A percentile compares a stretch with the other conserved stretches of the same genome.
These are phyloP conservation scores for Diaporthe destruens DNA, from an alignment of 2,329 filamentous ascomycete genomes.

Conservation along the genomic window DNA sequence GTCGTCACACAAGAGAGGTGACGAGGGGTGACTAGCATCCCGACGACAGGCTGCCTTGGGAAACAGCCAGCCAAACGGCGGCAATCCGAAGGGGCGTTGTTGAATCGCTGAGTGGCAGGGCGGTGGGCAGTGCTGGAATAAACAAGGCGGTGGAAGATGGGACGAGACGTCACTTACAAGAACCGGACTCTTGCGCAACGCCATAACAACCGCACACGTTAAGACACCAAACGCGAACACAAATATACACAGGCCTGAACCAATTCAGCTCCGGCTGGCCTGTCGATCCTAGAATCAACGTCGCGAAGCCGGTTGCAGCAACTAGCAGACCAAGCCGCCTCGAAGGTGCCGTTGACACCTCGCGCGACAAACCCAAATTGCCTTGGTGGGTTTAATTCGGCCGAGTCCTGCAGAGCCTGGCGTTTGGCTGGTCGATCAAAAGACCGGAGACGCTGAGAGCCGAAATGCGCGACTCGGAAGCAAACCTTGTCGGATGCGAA, in stretches of 20 bases:
- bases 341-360: background rate
- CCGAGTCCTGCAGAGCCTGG: background rate
- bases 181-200: conserved; percentile 40
- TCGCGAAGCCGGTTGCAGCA: background rate
- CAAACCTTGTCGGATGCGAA: background rate
- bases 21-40: background rate
- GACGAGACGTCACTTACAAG: conserved; percentile 42
- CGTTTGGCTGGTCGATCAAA: conserved; percentile 21
- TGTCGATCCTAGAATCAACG: background rate
- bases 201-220: conserved; percentile 39
- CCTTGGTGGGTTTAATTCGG: conserved; percentile 15
- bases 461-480: background rate
- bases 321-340: background rate
- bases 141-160: conserved; percentile 33
- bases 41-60: background rate
- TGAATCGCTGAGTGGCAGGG: conserved; percentile 14
- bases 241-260: conserved; percentile 1
- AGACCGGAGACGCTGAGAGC: conserved; percentile 3
- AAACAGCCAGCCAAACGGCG: conserved; percentile 18
- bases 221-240: conserved; percentile 18
- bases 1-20: conserved; percentile 25
- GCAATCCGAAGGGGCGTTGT: conserved; percentile 20
- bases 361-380: conserved; percentile 5
- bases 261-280: conserved; percentile 11
- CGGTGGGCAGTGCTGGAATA: conserved; percentile 9